Evolutionary conservation across 2,329 filamentous ascomycete genomes (phyloP).

Genomic region (Grosmannia penicillata): DNA sequence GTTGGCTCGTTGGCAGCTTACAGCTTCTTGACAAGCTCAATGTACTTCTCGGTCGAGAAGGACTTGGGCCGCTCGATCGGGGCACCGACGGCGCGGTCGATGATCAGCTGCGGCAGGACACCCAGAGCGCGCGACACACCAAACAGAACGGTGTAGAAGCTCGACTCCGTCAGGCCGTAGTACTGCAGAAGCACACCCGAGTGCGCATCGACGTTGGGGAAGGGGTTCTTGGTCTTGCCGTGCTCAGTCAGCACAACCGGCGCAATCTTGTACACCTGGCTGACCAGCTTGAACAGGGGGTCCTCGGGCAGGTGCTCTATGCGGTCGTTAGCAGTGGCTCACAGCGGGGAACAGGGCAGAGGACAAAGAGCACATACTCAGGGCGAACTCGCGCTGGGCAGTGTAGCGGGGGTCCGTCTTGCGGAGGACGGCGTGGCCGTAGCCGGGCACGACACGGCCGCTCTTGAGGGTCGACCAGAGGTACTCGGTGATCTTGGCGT

Average conservation of each 20-base stretch:
- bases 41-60: conserved; percentile 94
- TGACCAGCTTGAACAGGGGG: conserved; percentile 99
- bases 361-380: conserved; percentile 25
- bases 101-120: conserved; percentile 98
- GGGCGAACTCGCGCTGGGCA: conserved; percentile 93
- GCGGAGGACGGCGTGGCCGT: conserved; percentile 96
- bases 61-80: conserved; percentile 98
- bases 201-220: conserved; percentile 97
- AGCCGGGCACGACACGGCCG: conserved; percentile 92
- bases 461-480: conserved; percentile 94
- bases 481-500: conserved; percentile 95
- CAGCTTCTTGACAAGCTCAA: conserved; percentile 84
- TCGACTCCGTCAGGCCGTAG: conserved; percentile 97
- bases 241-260: conserved; percentile 96
- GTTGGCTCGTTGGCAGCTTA: conserved; percentile 32
- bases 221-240: conserved; percentile 99
- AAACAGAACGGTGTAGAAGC: conserved; percentile 99
- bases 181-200: conserved; percentile 98
- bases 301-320: conserved; percentile 76
- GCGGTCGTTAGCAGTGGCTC: neutral
- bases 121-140: conserved; percentile 96
- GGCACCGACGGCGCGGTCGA: conserved; percentile 91
- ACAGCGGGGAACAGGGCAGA: neutral
- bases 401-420: conserved; percentile 99
- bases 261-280: conserved; percentile 99